These are phyloP conservation scores for Immersiella caudata DNA, from an alignment of 495 filamentous ascomycete species.

Conservation along the genomic window DNA sequence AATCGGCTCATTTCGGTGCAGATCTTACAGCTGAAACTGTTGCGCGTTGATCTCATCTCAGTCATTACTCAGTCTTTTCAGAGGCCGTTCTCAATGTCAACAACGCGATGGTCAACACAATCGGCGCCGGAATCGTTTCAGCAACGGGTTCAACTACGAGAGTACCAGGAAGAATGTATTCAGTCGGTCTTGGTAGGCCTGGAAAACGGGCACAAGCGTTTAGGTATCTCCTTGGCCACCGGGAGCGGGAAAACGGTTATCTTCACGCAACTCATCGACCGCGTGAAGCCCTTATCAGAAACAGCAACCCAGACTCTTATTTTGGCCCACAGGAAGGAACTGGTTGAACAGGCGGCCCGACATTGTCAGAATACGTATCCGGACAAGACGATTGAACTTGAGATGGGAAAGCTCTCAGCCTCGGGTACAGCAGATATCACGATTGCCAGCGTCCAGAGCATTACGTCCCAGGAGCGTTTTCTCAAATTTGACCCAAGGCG, in stretches of 20 bases:
- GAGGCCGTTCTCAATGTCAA: not conserved
- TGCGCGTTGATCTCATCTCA: conserved; percentile 7
- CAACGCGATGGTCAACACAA: not conserved
- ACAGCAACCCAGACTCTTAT: conserved; percentile 80
- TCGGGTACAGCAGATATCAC: conserved; percentile 87
- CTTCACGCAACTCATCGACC: conserved; percentile 92
- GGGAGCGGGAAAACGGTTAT: conserved; percentile 96
- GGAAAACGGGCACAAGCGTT: conserved; percentile 71
- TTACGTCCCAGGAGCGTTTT: conserved; percentile 73
- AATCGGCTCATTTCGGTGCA: not conserved
- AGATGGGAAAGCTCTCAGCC: conserved; percentile 79
- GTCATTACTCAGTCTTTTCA: not conserved
- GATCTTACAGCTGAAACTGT: not conserved
- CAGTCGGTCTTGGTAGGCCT: conserved; percentile 77
- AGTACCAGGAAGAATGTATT: conserved; percentile 90
- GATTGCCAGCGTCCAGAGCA: conserved; percentile 83
- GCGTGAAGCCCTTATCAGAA: conserved; percentile 60
- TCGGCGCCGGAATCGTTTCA: conserved; percentile 35
- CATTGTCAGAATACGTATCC: conserved; percentile 86
- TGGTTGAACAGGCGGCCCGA: conserved; percentile 90
- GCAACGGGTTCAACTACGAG: conserved; percentile 53
- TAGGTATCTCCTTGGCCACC: conserved; percentile 90
- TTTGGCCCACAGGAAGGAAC: conserved; percentile 86
- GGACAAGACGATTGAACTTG: conserved; percentile 75
- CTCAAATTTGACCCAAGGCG: conserved; percentile 73